Evolutionary conservation across 1,284 basidiomycete species (phyloP), one percentile per base, ranked within the genome.

Genomic region (Phellopilus nigrolimitatus): DNA sequence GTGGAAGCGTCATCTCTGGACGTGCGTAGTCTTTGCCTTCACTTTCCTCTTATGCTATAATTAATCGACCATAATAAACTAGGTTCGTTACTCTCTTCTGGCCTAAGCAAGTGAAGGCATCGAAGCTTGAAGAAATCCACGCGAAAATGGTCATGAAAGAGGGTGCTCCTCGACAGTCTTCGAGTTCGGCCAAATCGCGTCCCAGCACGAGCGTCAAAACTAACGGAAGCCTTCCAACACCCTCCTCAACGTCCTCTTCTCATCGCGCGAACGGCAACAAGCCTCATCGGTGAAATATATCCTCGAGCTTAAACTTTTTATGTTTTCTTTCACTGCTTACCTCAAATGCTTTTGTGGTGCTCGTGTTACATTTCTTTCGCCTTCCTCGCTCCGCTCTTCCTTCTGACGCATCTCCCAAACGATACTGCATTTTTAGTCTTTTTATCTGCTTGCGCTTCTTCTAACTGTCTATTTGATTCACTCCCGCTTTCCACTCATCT

Each of bases 1-100:
- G 64, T 95, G 92, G 91, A 79, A 90, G 60, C 84, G 93, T 61
- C 95, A 98, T 71, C 78, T 97, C 22, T 99, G 95, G 95, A 88
- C 91, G 83, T 93, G 68, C 70, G 91, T 87, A 31, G 15, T 40
- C 30, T 42, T 46, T 19, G 41, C 19, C 49, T 39, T 38, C n/a
- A 24, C 49, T n/a, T n/a, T n/a, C n/a, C n/a, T n/a, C n/a, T n/a
- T n/a, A n/a, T n/a, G n/a, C n/a, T n/a, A n/a, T n/a, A n/a, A n/a
- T n/a, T n/a, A n/a, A n/a, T n/a, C n/a, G n/a, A n/a, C n/a, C n/a
- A n/a, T n/a, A n/a, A n/a, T n/a, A n/a, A n/a, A 33, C 19, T 59
- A 92, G 88, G 38, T 95, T 95, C 59, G 91, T 94, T 30, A 93
- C 92, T 1, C 78, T 94, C 53, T 98, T 98, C 72, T 98, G 95